A percentile compares a stretch with the other conserved stretches of the same genome.
phyloP scores from a whole-genome alignment of 2,329 filamentous ascomycete species.

The Talaromyces sp. region DNA sequence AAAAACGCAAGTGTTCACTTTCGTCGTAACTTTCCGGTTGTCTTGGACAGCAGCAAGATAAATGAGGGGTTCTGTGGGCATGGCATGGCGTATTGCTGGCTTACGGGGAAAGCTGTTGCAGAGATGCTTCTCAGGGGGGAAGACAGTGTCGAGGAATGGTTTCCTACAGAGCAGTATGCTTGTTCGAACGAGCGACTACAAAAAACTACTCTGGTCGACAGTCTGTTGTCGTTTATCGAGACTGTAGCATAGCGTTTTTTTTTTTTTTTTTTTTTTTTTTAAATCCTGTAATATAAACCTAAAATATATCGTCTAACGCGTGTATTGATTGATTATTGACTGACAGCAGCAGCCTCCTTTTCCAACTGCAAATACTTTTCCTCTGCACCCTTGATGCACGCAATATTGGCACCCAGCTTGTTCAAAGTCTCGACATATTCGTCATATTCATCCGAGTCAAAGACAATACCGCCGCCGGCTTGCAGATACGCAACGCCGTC shows the following conservation, averaged over 20 bases:
- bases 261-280: background rate
- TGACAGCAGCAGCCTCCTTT: conserved; percentile 16
- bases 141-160: conserved; percentile 18
- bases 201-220: conserved; percentile 5
- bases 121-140: conserved; percentile 23
- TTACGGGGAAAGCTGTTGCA: conserved; percentile 22
- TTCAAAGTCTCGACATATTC: conserved; percentile 97
- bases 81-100: conserved; percentile 56
- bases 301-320: no score
- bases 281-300: background rate
- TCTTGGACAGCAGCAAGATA: no score
- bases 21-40: no score
- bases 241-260: background rate
- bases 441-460: conserved; percentile 83
- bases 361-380: conserved; percentile 53
- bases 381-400: conserved; percentile 81
- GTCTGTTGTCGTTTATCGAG: conserved; percentile 7
- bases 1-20: no score
- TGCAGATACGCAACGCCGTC: conserved; percentile 89
- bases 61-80: conserved; percentile 65
- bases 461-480: conserved; percentile 80
- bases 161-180: conserved; percentile 17
- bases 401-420: conserved; percentile 86
- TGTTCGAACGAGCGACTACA: conserved; percentile 10
- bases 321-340: background rate